Evolutionary conservation across 495 filamentous ascomycete genomes (phyloP), one percentile per base, ranked within the genome.

Genomic region (Trichoderma orchidacearum): DNA sequence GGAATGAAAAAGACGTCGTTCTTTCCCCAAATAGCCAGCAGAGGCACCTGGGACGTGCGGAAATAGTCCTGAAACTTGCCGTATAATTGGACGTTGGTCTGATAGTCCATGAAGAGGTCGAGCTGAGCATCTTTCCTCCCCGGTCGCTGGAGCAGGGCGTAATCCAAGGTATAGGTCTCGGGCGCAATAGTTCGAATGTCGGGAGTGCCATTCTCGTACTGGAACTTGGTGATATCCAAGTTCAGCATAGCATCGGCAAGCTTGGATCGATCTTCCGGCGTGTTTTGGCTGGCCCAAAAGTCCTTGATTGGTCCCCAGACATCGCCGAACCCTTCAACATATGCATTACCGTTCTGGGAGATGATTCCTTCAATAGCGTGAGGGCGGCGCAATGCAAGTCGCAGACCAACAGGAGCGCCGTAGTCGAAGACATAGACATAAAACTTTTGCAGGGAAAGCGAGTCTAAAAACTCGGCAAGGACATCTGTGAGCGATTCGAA

Each of bases 361-460:
- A 85, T 72, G 56, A 86, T 78, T 15, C 76, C 77, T 27, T 68
- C 64, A 31, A 84, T 66, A 11, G 68, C 64, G 5, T 73, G 59
- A 0, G 77, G 75, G 3, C 74, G 67, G 23, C 71, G 52, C 7
- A 83, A 68, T 0, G 82, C 80, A 9, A 84, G 65, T 5, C 78
- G 71, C 9, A 83, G 64, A 3, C 72, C 82, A 12, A 70, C 71
- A 0, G 83, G 81, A 0, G 82, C 80, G 32, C 83, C 82, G 65
- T 85, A 85, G 68, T 86, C 82, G 63, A 85, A 85, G 58, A 85
- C 75, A 64, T 82, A 86, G 27, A 85, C 60, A 17, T 73, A 68
- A 65, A 76, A 84, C 31, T 68, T 74, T 7, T 53, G 61, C 41
- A 83, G 63, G 11, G 64, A 59, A 13, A 81, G 67, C 21, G 65